Evolutionary conservation across 2,329 filamentous ascomycete genomes (phyloP).

Genomic region (Ustulina deusta): DNA sequence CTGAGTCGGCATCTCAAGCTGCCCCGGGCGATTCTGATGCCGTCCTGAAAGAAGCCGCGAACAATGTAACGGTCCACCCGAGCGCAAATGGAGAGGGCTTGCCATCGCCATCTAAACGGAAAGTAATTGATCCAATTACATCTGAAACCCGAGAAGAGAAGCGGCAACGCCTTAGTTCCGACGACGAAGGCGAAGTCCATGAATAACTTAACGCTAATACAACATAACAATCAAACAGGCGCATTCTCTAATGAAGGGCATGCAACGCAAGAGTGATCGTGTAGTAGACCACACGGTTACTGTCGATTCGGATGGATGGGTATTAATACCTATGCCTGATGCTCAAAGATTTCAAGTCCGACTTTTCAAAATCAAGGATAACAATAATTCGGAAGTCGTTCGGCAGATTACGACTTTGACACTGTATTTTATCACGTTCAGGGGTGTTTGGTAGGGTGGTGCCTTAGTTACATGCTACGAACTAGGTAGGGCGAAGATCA

Average conservation of each 20-base stretch:
- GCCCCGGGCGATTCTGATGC: slow-evolving; percentile 50
- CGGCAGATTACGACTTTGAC: slow-evolving; percentile 9
- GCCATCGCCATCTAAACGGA: slow-evolving; percentile 58
- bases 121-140: slow-evolving; percentile 54
- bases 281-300: background rate
- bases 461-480: background rate
- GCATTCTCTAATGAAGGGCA: background rate
- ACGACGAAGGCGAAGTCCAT: slow-evolving; percentile 62
- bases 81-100: slow-evolving; percentile 51
- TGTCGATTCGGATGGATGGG: background rate
- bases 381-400: slow-evolving; percentile 16
- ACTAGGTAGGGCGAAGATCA: background rate
- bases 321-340: background rate
- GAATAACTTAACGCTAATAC: slow-evolving; percentile 39
- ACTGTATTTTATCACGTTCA: slow-evolving; percentile 35
- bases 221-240: background rate
- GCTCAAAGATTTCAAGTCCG: background rate
- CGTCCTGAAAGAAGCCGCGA: slow-evolving; percentile 50
- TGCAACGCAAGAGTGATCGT: background rate
- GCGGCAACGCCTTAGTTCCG: slow-evolving; percentile 57
- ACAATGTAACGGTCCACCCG: slow-evolving; percentile 46
- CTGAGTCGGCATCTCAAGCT: slow-evolving; percentile 53
- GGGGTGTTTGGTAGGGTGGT: background rate
- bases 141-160: slow-evolving; percentile 57
- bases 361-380: background rate